Evolutionary conservation across 495 filamentous ascomycete species (phyloP), one percentile per base, ranked within the genome.

Genomic region (Penicillium macrosclerotiorum): DNA sequence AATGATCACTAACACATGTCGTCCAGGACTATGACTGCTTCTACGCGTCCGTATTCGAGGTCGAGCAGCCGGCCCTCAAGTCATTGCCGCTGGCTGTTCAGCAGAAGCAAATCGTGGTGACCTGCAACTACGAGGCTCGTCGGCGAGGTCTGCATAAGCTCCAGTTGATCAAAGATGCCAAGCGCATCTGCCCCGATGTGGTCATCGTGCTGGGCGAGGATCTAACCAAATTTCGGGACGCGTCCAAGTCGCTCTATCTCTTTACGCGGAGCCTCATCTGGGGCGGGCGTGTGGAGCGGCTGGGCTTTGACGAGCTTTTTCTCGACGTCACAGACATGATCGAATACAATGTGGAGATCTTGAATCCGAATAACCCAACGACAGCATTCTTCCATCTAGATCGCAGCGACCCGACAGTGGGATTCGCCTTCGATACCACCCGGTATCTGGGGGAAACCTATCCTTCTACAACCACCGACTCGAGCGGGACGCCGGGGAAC

Each of bases 81-180:
- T 69, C 77, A 1, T 65, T 85, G 30, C 89, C 90, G 7, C 68
- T 96, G 33, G 84, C 82, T 34, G 82, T 89, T 26, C 82, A 87
- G 60, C 85, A 89, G 68, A 96, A 96, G 68, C 85, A 88, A 55
- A 95, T 96, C 33, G 79, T 96, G 19, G 91, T 90, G 32, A 97
- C 92, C 4, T 95, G 90, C 75, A 96, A 97, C 67, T 96, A 96
- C 62, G 88, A 86, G 58, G 92, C 92, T 5, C 80, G 92, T 5
- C 57, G 72, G 23, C 72, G 81, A 25, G 92, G 92, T 19, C 73
- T 96, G 29, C 76, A 76, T 66, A 96, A 97, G 70, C 73, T 96
- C 22, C 86, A 90, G 67, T 73, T 88, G 27, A 85, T 96, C 64
- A 74, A 68, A 36, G 88, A 95, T 51, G 92, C 91, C 3, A 87